Evolutionary conservation across 164 flowering plant species (phyloP), one percentile per base, ranked within the genome.

Genomic region (Euptelea pleiosperma): DNA sequence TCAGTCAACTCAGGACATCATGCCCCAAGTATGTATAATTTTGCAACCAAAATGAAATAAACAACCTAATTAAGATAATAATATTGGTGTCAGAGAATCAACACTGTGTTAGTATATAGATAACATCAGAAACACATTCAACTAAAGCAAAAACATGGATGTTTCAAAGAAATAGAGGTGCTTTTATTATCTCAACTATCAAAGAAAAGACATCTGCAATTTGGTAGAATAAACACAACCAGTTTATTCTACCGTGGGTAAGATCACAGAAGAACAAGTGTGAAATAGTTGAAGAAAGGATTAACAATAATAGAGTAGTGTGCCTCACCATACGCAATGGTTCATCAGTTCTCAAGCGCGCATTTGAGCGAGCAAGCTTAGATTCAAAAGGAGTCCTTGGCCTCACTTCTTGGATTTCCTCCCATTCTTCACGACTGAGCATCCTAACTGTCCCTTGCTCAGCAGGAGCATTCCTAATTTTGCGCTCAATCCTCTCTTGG

Each of bases 351-450:
- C 98, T 80, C 57, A 91, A 51, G 19, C 80, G 71, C 43, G 98
- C 96, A 71, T 81, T 85, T 30, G 87, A 85, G 34, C 98, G 96
- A 60, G 96, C 82, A 70, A 85, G 79, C 77, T 81, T 85, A 39
- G 98, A 89, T 62, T 91, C 98, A 76, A 89, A 91, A 52, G 98
- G 98, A 65, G 96, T 91, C 62, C 95, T 79, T 24, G 98, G 98
- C 67, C 94, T 73, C 41, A 83, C 70, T 71, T 86, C 98, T 65
- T 72, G 82, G 35, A 85, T 71, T 52, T 67, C 71, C 1, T 85
- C 91, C 98, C 98, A 91, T 62, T 91, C 98, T 68, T 91, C 96
- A 50, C 79, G 91, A 55, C 70, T 78, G 11, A 91, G 82, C 96
- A 89, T 89, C 81, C 95, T 85, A n/a, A 86, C 85, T 0, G 89